Base-by-base conservation (phyloP, 2,329 filamentous ascomycete species). In the Colletotrichum viniferum region DNA sequence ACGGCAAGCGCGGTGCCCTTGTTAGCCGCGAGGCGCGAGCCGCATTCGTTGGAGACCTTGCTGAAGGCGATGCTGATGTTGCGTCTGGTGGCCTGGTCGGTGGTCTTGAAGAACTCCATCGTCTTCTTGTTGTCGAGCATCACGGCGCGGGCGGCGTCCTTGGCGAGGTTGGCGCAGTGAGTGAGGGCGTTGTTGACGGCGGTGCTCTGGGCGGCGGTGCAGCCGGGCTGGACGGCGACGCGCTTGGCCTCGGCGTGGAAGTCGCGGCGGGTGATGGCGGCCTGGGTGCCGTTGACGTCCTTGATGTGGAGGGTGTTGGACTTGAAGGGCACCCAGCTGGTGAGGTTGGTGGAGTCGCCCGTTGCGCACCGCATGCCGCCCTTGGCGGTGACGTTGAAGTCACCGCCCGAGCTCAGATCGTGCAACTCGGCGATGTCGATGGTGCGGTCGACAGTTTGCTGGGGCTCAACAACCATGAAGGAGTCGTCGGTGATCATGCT, bases 71-170 rank as follows among this genome's bases (percentile, higher is more conserved):
- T 84, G 4, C 89, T 85, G 7, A 93, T 90, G 2, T 83, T 86
- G 64, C 81, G 85, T 60, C 88, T 87, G 26, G 67, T 69, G 7
- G 21, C 58, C 2, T 13, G 13, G 26, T 77, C 82, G 34, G 88
- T 88, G 1, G 88, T 88, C 84, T 92, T 93, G 88, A 94, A 94
- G 86, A 92, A 94, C 80, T 92, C 90, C 28, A 82, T 82, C 77
- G 92, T 82, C 79, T 87, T 90, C 77, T 32, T 66, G 18, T 60
- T 12, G 65, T 76, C 62, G 32, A 52, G 36, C 21, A 38, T 43
- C 18, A 70, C 77, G 24, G 76, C 56, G 24, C n/a, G 21, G 2
- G 85, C 81, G 0, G 90, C 90, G 38, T 84, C 82, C 4, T 83
- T 83, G 3, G 92, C 90, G 7, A 92, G 84, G 28, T 81, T 84